These are phyloP conservation scores for Myriosclerotinia scirpicola DNA, from an alignment of 2,329 filamentous ascomycete species.

Conservation along the genomic window DNA sequence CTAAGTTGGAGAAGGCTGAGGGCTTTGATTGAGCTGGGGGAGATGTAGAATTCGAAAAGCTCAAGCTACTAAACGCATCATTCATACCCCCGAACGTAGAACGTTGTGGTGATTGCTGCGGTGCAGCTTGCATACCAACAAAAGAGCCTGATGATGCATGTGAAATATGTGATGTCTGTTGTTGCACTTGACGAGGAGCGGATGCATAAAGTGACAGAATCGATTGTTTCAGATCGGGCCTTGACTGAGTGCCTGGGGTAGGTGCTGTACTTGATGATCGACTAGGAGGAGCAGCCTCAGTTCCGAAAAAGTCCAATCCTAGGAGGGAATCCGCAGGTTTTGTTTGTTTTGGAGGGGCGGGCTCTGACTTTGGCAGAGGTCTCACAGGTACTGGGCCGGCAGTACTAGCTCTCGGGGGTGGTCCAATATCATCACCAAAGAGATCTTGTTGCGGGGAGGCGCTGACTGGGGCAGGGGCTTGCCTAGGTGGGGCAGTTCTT, in stretches of 20 bases:
- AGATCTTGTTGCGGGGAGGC: conserved; percentile 67
- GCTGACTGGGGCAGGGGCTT: conserved; percentile 38
- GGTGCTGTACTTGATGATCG: conserved; percentile 80
- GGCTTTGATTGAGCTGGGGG: conserved; percentile 44
- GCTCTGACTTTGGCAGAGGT: conserved; percentile 58
- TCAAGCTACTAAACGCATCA: conserved; percentile 76
- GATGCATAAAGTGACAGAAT: conserved; percentile 94
- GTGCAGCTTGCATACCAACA: conserved; percentile 58
- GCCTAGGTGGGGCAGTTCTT: conserved; percentile 35
- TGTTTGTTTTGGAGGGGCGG: conserved; percentile 65
- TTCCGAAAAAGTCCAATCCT: conserved; percentile 89
- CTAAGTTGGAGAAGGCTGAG: conserved; percentile 52
- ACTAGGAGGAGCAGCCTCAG: conserved; percentile 65
- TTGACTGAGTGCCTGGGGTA: conserved; percentile 64
- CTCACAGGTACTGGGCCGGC: conserved; percentile 59
- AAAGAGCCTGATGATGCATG: conserved; percentile 65
- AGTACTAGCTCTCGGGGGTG: conserved; percentile 68
- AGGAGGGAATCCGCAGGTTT: conserved; percentile 83
- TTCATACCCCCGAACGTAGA: conserved; percentile 56
- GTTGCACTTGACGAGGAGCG: conserved; percentile 67
- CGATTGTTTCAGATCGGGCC: conserved; percentile 94
- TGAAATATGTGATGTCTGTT: conserved; percentile 44
- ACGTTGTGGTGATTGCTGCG: conserved; percentile 48
- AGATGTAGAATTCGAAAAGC: conserved; percentile 53
- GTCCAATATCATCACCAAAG: conserved; percentile 72